Evolutionary conservation across 768 basidiomycete genomes (phyloP).

Genomic region (Fistulinella prunicolor): DNA sequence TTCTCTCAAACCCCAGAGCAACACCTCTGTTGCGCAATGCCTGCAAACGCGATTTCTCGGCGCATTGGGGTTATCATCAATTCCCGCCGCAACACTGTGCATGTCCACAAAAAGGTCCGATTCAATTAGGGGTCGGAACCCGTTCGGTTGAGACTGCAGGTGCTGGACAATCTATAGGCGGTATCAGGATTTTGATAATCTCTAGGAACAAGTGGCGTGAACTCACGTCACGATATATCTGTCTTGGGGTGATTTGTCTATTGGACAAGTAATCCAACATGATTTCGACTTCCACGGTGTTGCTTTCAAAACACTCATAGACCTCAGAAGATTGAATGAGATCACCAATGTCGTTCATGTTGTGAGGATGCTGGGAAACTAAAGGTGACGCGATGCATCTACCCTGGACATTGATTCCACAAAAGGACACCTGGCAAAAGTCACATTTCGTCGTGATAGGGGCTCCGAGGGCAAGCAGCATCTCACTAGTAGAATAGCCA

Average conservation of each 20-base stretch:
- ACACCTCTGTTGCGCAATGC: conserved; percentile 69
- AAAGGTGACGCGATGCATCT: conserved; percentile 66
- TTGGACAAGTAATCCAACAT: conserved; percentile 77
- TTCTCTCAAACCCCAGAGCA: conserved; percentile 71
- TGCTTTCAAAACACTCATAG: conserved; percentile 80
- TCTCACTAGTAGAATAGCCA: conserved; percentile 50
- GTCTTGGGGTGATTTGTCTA: conserved; percentile 58
- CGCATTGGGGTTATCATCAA: conserved; percentile 54
- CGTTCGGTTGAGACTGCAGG: conserved; percentile 56
- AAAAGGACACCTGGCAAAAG: conserved; percentile 79
- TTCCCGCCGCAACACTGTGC: conserved; percentile 53
- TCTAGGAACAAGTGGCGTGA: background rate
- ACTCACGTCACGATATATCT: conserved; percentile 74
- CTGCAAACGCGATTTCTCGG: conserved; percentile 67
- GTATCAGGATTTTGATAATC: conserved; percentile 4
- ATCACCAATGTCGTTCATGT: conserved; percentile 64
- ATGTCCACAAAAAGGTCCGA: conserved; percentile 68
- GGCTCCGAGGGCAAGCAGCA: conserved; percentile 64
- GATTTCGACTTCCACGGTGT: conserved; percentile 78
- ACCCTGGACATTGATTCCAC: conserved; percentile 73
- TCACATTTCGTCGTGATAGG: conserved; percentile 83
- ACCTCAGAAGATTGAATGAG: conserved; percentile 69
- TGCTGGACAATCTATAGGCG: conserved; percentile 55
- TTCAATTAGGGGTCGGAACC: conserved; percentile 66
- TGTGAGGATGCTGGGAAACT: conserved; percentile 62